These are phyloP conservation scores for Cicer chorassanicum DNA, from an alignment of 306 rosid genomes.

Conservation along the genomic window DNA sequence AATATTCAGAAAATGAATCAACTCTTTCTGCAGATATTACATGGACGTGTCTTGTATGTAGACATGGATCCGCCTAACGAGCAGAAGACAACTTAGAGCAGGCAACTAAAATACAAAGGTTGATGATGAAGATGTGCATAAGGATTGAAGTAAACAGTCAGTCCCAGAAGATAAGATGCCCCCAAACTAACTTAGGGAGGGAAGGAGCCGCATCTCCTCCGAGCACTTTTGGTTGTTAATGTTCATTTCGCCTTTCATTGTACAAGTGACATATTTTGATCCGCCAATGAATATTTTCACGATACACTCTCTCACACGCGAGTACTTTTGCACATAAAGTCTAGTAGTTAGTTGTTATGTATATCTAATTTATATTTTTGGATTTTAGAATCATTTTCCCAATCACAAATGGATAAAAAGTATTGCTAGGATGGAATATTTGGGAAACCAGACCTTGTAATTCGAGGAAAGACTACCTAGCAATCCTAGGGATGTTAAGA, in stretches of 20 bases:
- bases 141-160: not conserved
- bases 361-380: not conserved
- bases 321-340: not conserved
- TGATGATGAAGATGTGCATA: conserved; percentile 21
- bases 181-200: not conserved
- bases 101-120: conserved; percentile 8
- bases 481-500: not conserved
- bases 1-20: conserved; percentile 18
- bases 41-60: conserved; percentile 46
- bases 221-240: not conserved
- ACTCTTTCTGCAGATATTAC: conserved; percentile 37
- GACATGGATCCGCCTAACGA: conserved; percentile 33
- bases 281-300: not conserved
- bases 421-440: too few species aligned
- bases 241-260: not conserved
- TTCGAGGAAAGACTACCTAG: not conserved
- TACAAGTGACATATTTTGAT: not conserved
- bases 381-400: not conserved
- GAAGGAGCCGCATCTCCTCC: conserved; percentile 19
- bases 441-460: not conserved
- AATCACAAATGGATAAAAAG: not conserved
- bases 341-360: not conserved
- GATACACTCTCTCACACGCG: not conserved
- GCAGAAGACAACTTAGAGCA: not conserved
- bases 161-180: too few species aligned